A percentile compares a stretch with the other conserved stretches of the same genome.
These are phyloP conservation scores for Balansia obtecta DNA, from an alignment of 2,329 filamentous ascomycete genomes.

Conservation along the genomic window DNA sequence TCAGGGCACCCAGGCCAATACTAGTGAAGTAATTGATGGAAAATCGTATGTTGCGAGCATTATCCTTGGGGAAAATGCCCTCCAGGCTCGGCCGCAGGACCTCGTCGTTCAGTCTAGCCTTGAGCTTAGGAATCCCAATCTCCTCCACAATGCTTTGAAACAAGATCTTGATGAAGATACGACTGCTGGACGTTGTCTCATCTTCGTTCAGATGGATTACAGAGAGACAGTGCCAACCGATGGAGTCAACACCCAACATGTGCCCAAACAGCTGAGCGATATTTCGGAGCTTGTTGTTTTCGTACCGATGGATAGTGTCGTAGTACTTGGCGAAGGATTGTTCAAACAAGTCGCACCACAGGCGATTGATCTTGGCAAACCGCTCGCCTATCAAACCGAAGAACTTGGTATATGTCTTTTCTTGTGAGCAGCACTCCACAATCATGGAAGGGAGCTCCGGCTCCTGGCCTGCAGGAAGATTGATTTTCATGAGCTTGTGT, in stretches of 20 bases:
- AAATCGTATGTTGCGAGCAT: slow-evolving; percentile 83
- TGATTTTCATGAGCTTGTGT: slow-evolving; percentile 93
- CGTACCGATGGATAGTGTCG: slow-evolving; percentile 92
- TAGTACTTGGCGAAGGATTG: slow-evolving; percentile 86
- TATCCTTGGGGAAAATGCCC: slow-evolving; percentile 82
- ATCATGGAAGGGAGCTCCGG: slow-evolving; percentile 91
- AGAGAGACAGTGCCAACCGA: slow-evolving; percentile 84
- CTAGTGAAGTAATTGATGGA: slow-evolving; percentile 99
- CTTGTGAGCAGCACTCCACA: slow-evolving; percentile 91
- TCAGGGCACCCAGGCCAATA: slow-evolving; percentile 89
- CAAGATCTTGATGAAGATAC: slow-evolving; percentile 97
- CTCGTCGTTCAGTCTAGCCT: slow-evolving; percentile 66
- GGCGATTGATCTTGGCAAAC: slow-evolving; percentile 88
- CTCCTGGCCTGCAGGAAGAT: slow-evolving; percentile 75
- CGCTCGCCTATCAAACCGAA: slow-evolving; percentile 89
- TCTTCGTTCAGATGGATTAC: slow-evolving; percentile 88
- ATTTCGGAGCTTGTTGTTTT: slow-evolving; percentile 89
- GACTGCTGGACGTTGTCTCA: slow-evolving; percentile 88
- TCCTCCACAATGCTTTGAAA: slow-evolving; percentile 87
- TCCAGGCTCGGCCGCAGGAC: slow-evolving; percentile 64
- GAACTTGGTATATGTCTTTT: slow-evolving; percentile 95
- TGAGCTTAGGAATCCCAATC: slow-evolving; percentile 70
- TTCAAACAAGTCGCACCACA: slow-evolving; percentile 91
- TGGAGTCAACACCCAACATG: slow-evolving; percentile 73
- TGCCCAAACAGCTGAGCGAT: slow-evolving; percentile 93